Conservation (phyloP, 176 grass and related monocot genomes). For the Coix lacrymajobi region DNA sequence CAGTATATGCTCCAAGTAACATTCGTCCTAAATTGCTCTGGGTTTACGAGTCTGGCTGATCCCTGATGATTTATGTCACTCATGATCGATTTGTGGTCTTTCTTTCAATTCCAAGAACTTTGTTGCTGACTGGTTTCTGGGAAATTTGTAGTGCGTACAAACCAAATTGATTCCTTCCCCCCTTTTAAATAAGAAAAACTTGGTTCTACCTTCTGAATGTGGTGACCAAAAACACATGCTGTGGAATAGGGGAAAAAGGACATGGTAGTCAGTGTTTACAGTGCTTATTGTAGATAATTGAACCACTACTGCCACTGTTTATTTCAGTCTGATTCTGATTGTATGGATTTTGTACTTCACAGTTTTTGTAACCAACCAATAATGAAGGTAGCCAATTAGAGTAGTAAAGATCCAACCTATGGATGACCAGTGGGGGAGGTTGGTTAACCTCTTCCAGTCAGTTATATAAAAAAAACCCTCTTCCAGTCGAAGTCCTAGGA, state of each 20-base stretch:
- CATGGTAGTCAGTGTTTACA: background rate
- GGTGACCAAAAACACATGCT: background rate
- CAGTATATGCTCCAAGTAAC: background rate
- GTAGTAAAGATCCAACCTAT: background rate
- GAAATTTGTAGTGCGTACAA: background rate
- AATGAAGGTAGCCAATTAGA: background rate
- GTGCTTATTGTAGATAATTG: background rate
- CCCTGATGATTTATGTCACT: background rate
- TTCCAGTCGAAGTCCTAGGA: background rate
- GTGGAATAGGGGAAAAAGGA: background rate
- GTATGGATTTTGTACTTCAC: background rate
- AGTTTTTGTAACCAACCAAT: background rate
- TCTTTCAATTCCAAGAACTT: background rate
- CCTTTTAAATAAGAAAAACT: background rate
- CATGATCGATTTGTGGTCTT: background rate
- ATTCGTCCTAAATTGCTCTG: background rate
- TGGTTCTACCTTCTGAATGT: constrained; percentile 1
- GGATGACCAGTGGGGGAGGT: background rate
- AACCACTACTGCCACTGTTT: background rate
- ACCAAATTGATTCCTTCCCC: background rate
- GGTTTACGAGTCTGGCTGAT: background rate
- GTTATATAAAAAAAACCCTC: too few species aligned
- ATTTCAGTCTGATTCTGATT: background rate
- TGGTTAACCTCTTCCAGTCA: background rate
- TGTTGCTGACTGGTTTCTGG: background rate